phyloP scores from a whole-genome alignment of 2,329 filamentous ascomycete genomes.

The Monilinia fructigena region DNA sequence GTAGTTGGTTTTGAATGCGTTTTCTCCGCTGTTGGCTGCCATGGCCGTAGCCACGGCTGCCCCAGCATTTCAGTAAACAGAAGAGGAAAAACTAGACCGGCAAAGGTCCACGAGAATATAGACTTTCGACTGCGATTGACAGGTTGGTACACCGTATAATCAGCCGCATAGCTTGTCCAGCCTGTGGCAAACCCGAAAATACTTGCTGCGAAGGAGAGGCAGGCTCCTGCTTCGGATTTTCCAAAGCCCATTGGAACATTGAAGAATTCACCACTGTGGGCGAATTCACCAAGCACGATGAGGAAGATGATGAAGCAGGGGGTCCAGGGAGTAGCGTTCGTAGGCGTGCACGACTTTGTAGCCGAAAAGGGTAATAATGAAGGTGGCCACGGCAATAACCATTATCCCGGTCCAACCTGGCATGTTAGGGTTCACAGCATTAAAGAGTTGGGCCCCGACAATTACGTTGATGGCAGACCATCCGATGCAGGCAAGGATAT shows the following conservation, averaged over 20 bases:
- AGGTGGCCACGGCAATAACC: slow-evolving; percentile 66
- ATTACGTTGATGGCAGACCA: slow-evolving; percentile 79
- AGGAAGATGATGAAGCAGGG: slow-evolving; percentile 72
- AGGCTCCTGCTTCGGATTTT: slow-evolving; percentile 56
- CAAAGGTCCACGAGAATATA: slow-evolving; percentile 68
- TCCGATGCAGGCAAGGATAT: slow-evolving; percentile 68
- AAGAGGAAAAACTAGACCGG: slow-evolving; percentile 68
- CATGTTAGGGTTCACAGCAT: slow-evolving; percentile 68
- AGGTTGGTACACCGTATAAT: slow-evolving; percentile 80
- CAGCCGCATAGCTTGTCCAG: slow-evolving; percentile 73
- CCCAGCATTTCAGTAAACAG: slow-evolving; percentile 71
- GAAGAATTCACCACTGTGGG: slow-evolving; percentile 63
- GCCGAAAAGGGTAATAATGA: slow-evolving; percentile 70
- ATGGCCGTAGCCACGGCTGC: slow-evolving; percentile 68
- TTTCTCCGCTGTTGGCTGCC: slow-evolving; percentile 50
- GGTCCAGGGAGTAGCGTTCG: slow-evolving; percentile 71
- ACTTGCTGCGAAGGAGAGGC: slow-evolving; percentile 65
- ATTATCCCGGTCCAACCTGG: slow-evolving; percentile 74
- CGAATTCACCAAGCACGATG: slow-evolving; percentile 67
- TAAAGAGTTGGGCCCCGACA: slow-evolving; percentile 73
- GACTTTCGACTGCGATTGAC: slow-evolving; percentile 55
- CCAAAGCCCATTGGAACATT: slow-evolving; percentile 60
- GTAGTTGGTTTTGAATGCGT: slow-evolving; percentile 58
- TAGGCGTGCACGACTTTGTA: slow-evolving; percentile 76
- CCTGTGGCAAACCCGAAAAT: slow-evolving; percentile 69